Evolutionary conservation across 1,284 basidiomycete species (phyloP).

Genomic region (Leccinum solheimii): DNA sequence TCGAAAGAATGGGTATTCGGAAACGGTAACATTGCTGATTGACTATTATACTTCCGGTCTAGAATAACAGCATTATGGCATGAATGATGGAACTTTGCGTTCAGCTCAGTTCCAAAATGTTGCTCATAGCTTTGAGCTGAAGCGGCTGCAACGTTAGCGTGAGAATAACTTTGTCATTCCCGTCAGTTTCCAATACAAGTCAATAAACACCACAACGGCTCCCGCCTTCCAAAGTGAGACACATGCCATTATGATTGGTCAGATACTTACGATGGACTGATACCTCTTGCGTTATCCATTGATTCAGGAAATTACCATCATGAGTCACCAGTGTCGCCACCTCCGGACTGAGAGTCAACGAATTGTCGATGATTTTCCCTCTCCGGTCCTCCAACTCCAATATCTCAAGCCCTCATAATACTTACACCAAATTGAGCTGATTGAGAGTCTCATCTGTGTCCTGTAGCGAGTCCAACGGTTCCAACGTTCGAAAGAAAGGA

Average conservation of each 20-base stretch:
- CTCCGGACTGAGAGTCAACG: background rate
- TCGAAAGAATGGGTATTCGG: background rate
- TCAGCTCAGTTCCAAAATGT: background rate
- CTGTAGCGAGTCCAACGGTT: conserved; percentile 27
- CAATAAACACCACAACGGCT: background rate
- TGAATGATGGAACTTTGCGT: background rate
- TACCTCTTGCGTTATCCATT: background rate
- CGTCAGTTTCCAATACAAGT: conserved; percentile 4
- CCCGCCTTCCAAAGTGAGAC: conserved; percentile 5
- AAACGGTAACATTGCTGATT: background rate
- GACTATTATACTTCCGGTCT: background rate
- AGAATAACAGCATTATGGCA: background rate
- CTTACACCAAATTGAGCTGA: conserved; percentile 29
- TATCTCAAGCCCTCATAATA: background rate
- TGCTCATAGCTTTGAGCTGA: too few relatives aligned
- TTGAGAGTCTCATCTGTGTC: too few relatives aligned
- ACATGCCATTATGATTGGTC: conserved; percentile 3
- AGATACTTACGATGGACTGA: background rate
- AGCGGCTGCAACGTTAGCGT: background rate
- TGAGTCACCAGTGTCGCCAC: conserved; percentile 2
- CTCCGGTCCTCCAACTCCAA: background rate
- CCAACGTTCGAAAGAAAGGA: conserved; percentile 33
- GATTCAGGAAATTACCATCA: conserved; percentile 1
- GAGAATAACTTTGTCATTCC: background rate
- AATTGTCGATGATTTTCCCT: background rate